Conservation (phyloP, 78 protist genomes). For the Diacronema lutheri region DNA sequence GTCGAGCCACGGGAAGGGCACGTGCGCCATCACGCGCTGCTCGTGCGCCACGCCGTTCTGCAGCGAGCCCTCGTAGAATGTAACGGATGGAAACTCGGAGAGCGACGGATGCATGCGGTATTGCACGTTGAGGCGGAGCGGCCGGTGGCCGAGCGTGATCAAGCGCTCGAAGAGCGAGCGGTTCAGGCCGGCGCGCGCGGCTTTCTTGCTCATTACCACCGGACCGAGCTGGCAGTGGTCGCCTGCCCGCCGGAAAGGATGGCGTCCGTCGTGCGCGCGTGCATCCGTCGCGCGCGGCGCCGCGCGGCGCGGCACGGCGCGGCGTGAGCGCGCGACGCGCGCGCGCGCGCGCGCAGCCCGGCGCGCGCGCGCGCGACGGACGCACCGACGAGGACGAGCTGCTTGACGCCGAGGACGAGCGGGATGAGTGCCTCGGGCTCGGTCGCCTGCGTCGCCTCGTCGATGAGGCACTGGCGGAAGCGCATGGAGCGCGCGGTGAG, state of each 20-base stretch:
- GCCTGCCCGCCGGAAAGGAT: slow-evolving; percentile 48
- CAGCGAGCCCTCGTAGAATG: slow-evolving; percentile 98
- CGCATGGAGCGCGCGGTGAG: slow-evolving; percentile 47
- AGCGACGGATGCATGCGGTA: slow-evolving; percentile 99
- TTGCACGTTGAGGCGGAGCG: slow-evolving; percentile 95
- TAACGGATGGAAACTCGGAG: slow-evolving; percentile 91
- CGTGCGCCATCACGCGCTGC: slow-evolving; percentile 59
- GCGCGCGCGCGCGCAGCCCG: too few relatives aligned
- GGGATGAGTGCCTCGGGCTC: slow-evolving; percentile 99
- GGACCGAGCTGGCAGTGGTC: slow-evolving; percentile 98
- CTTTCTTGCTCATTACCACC: slow-evolving; percentile 95
- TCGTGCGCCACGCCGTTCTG: slow-evolving; percentile 92
- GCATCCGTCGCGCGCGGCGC: too few relatives aligned
- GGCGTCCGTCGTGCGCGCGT: too few relatives aligned
- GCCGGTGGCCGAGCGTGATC: slow-evolving; percentile 84
- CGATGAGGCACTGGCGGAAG: slow-evolving; percentile 91
- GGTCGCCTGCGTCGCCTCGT: slow-evolving; percentile 95
- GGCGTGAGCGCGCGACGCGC: too few relatives aligned
- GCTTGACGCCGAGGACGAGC: slow-evolving; percentile 90
- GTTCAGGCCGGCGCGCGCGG: slow-evolving; percentile 92
- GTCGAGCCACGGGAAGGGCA: slow-evolving; percentile 82
- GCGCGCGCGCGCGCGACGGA: too few relatives aligned
- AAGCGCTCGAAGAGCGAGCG: slow-evolving; percentile 97
- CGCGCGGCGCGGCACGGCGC: too few relatives aligned
- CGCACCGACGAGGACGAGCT: slow-evolving; percentile 78